Evolutionary conservation across 306 rosid species (phyloP), one percentile per base, ranked within the genome.

Genomic region (Spatholobus suberectus): DNA sequence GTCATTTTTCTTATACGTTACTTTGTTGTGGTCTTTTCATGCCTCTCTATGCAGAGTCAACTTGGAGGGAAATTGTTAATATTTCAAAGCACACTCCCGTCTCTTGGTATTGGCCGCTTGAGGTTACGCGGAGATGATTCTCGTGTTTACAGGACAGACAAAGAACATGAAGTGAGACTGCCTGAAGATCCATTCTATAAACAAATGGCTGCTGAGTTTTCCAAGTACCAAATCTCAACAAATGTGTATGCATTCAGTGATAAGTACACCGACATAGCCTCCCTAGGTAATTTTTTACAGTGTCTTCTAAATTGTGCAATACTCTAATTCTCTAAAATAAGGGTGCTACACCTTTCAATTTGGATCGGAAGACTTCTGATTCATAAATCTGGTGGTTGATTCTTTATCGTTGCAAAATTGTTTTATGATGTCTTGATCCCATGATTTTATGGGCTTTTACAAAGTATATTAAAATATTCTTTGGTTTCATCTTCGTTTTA

Each of bases 141-240:
- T 79, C 99, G 93, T 82, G 95, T 88, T 78, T 96, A 94, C 77
- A 98, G 99, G 63, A 92, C 99, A 15, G 99, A 96, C 85, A 96
- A 92, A 88, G 99, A 96, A 79, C 94, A 94, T 81, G 86, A 79
- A 40, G 75, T 91, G 71, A 92, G 99, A 83, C 78, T 94, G 76
- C 97, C 99, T 0, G 98, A 96, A 86, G 99, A 96, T 89, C 99
- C 97, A 69, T 92, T 94, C 82, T 96, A 96, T 90, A 96, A 96
- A 90, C 99, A 96, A 85, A 94, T 96, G 99, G 99, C 99, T 77
- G 99, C 99, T 44, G 99, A 96, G 86, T 91, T 96, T 85, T 90
- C 97, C 38, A 96, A 96, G 85, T 90, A 79, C 89, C 99, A 96
- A 86, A 96, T 96, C 82, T 93, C 94, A 68, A 92, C 86, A 55